These are phyloP conservation scores for Mycena haematopus DNA, from an alignment of 768 basidiomycete genomes.

Conservation along the genomic window DNA sequence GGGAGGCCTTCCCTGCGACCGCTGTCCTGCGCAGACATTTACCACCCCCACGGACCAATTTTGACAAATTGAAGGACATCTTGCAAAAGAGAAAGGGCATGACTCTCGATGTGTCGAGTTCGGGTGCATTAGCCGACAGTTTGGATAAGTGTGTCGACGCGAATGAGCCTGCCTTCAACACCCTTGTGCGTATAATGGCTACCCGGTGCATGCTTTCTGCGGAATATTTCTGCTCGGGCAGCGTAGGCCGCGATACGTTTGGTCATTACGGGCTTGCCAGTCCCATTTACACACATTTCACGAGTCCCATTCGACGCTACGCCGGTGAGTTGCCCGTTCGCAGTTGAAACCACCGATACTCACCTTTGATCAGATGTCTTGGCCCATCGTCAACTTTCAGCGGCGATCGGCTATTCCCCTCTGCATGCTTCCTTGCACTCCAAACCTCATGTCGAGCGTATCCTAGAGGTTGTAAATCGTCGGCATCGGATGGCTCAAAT, in stretches of 20 bases:
- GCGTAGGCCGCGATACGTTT: conserved; percentile 90
- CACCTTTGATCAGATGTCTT: conserved; percentile 72
- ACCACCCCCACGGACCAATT: conserved; percentile 91
- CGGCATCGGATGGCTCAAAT: conserved; percentile 97
- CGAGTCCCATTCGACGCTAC: conserved; percentile 95
- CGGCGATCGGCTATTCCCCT: conserved; percentile 83
- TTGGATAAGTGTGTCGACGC: conserved; percentile 88
- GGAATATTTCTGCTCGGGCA: conserved; percentile 97
- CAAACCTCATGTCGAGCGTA: conserved; percentile 85
- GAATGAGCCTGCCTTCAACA: conserved; percentile 90
- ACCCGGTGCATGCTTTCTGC: conserved; percentile 98
- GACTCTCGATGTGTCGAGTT: conserved; percentile 87
- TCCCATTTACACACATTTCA: conserved; percentile 98
- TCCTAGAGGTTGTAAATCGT: conserved; percentile 86
- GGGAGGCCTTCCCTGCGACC: conserved; percentile 94
- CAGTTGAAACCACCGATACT: not conserved
- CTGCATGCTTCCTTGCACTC: conserved; percentile 90
- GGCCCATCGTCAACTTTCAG: conserved; percentile 90
- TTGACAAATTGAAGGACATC: conserved; percentile 95
- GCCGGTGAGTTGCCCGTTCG: conserved; percentile 63
- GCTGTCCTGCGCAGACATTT: conserved; percentile 93
- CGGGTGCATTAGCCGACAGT: conserved; percentile 86
- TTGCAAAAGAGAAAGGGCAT: conserved; percentile 85
- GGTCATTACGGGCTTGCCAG: conserved; percentile 98
- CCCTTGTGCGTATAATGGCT: conserved; percentile 98